phyloP scores from a whole-genome alignment of 768 basidiomycete genomes.

The Boletus rex-veris region DNA sequence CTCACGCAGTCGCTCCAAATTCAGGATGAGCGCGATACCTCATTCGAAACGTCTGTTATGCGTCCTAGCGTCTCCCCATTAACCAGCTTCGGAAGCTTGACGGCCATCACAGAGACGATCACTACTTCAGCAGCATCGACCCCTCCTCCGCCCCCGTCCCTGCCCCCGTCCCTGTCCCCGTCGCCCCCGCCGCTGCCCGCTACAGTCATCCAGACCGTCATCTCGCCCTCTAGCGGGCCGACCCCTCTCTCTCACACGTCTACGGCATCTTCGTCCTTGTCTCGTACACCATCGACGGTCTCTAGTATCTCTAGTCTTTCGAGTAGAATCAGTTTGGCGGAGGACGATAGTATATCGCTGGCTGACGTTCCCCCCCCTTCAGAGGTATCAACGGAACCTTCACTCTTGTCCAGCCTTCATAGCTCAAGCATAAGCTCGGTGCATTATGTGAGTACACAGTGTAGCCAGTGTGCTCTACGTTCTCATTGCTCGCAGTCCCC shows the following conservation, averaged over 20 bases:
- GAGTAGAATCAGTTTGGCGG: conserved; percentile 33
- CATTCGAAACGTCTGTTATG: conserved; percentile 73
- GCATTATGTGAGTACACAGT: conserved; percentile 36
- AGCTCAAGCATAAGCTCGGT: conserved; percentile 19
- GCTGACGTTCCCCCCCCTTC: conserved; percentile 16
- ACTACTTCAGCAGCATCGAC: conserved; percentile 22
- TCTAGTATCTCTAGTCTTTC: conserved; percentile 46
- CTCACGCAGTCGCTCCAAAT: conserved; percentile 49
- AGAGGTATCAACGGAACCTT: conserved; percentile 53
- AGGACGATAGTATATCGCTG: conserved; percentile 26
- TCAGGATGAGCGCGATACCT: conserved; percentile 58
- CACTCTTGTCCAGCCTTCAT: conserved; percentile 48
- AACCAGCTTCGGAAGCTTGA: conserved; percentile 31
- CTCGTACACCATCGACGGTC: conserved; percentile 38
- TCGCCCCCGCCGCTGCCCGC: conserved; percentile 14
- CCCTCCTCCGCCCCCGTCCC: not conserved
- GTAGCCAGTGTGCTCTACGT: not conserved
- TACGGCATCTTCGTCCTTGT: conserved; percentile 27
- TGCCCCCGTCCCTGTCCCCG: not conserved
- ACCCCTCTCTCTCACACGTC: conserved; percentile 32
- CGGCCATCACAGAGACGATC: conserved; percentile 34
- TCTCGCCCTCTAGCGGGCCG: conserved; percentile 34
- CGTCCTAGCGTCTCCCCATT: conserved; percentile 51
- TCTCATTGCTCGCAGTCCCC: conserved; percentile 23
- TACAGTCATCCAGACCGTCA: conserved; percentile 18